Conservation (phyloP, 2,329 filamentous ascomycete genomes). For the Didymella sp. region DNA sequence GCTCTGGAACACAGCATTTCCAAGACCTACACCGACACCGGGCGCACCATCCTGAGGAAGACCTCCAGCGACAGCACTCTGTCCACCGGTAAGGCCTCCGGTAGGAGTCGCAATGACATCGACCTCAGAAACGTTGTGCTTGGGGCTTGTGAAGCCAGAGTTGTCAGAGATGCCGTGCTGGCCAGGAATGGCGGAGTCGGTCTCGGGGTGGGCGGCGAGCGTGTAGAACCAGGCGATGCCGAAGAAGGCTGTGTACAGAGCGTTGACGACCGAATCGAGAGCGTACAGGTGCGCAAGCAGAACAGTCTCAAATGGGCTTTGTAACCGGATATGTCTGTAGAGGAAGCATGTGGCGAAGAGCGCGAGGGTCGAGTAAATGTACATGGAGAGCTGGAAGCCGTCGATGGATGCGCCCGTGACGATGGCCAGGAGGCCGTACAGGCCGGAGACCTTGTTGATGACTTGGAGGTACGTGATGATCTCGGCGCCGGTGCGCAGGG, state of each 20-base stretch:
- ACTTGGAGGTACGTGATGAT: conserved; percentile 82
- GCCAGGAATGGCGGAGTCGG: conserved; percentile 47
- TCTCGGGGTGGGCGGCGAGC: conserved; percentile 63
- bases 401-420: conserved; percentile 86
- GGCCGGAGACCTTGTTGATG: conserved; percentile 89
- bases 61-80: conserved; percentile 61
- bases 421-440: conserved; percentile 89
- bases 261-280: conserved; percentile 82
- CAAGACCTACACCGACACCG: conserved; percentile 56
- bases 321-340: conserved; percentile 79
- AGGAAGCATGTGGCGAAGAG: conserved; percentile 73
- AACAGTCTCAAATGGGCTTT: conserved; percentile 79
- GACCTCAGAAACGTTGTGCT: conserved; percentile 66
- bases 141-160: conserved; percentile 69
- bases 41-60: conserved; percentile 36
- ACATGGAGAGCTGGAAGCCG: conserved; percentile 84
- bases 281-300: conserved; percentile 85
- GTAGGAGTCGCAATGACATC: conserved; percentile 60
- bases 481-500: conserved; percentile 84
- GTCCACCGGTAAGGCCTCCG: conserved; percentile 55
- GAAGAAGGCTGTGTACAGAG: conserved; percentile 81
- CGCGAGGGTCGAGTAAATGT: conserved; percentile 81
- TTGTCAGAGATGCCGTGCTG: conserved; percentile 67
- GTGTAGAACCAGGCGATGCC: conserved; percentile 85
- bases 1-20: conserved; percentile 70